Percentiles rank a stretch among this genome's conserved stretches.
Evolutionary conservation across 352 stramenopile genomes (phyloP).

Genomic region (Pythium volutum): DNA sequence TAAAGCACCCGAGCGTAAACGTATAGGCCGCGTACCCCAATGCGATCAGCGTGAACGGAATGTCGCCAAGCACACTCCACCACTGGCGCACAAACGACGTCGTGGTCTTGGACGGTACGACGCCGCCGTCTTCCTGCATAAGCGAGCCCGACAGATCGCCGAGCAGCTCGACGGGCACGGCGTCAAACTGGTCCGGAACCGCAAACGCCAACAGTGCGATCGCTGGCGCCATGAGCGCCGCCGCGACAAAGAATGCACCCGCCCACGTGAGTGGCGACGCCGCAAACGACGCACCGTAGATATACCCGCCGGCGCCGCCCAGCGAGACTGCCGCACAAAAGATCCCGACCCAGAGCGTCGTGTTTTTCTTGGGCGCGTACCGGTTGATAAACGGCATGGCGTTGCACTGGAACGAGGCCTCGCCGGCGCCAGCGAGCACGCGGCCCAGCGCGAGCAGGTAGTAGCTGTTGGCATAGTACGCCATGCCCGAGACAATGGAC

Average conservation of each 20-base stretch:
- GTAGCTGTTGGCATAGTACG: conserved; percentile 80
- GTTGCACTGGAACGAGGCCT: conserved; percentile 91
- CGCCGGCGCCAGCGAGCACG: conserved; percentile 85
- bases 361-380: conserved; percentile 58
- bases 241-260: conserved; percentile 85
- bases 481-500: conserved; percentile 77
- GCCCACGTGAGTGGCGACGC: conserved; percentile 63
- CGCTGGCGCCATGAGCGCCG: conserved; percentile 61
- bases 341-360: conserved; percentile 89
- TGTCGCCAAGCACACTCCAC: conserved; percentile 3
- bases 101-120: background rate
- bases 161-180: conserved; percentile 31
- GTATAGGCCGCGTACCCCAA: conserved; percentile 87
- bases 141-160: background rate
- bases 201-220: conserved; percentile 56
- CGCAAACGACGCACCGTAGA: conserved; percentile 80
- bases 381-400: conserved; percentile 93
- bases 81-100: background rate
- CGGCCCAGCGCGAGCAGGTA: conserved; percentile 84
- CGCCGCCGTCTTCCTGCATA: background rate
- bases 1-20: conserved; percentile 81
- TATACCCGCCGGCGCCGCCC: conserved; percentile 39
- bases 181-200: conserved; percentile 44
- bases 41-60: conserved; percentile 67
- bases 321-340: conserved; percentile 91